Base-by-base conservation (phyloP, 306 rosid genomes). In the Cucurbita moschata region DNA sequence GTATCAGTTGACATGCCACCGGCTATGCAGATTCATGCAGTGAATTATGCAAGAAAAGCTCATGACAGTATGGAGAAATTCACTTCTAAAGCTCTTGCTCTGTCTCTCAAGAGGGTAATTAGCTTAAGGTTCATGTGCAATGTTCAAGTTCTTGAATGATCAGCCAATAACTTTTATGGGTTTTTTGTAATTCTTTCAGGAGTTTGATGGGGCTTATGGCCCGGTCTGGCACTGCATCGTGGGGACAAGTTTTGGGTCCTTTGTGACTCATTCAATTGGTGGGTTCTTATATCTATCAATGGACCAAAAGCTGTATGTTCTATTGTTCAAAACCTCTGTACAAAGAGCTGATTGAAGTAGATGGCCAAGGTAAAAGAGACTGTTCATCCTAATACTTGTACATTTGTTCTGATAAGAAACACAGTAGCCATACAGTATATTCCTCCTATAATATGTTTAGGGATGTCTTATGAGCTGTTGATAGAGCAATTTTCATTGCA, bases 141-240 rank as follows among this genome's bases (percentile, higher is more conserved):
- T 46, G 52, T 74, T 58, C 4, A 30, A 1, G 4, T 63, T 23
- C 49, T 58, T 8, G 43, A 26, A 58, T 46, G 71, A 46, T 23
- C 49, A 23, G 19, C 18, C 16, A 53, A 2, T 65, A 75, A 70
- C 76, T 49, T 80, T 26, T 55, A 47, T 57, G 78, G 60, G 55
- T 46, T 76, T 63, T 76, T 78, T 38, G 65, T 46, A 79, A 63
- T 76, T 30, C 83, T 81, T 76, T 83, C 97, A 94, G 99, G 99
- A 94, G 82, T 94, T 94, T 84, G 99, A 94, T 79, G 91, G 87
- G 79, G 88, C 82, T 9, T 94, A 94, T 81, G 99, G 99, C 59
- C 99, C 99, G 52, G 99, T 97, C 50, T 94, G 99, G 99, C 99
- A 94, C 77, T 89, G 99, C 75, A 91, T 94, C 63, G 97, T 94